A percentile compares a stretch with the other conserved stretches of the same genome.
Conservation (phyloP, 75 land plant genomes). For the Pseudotsuga menziesii region DNA sequence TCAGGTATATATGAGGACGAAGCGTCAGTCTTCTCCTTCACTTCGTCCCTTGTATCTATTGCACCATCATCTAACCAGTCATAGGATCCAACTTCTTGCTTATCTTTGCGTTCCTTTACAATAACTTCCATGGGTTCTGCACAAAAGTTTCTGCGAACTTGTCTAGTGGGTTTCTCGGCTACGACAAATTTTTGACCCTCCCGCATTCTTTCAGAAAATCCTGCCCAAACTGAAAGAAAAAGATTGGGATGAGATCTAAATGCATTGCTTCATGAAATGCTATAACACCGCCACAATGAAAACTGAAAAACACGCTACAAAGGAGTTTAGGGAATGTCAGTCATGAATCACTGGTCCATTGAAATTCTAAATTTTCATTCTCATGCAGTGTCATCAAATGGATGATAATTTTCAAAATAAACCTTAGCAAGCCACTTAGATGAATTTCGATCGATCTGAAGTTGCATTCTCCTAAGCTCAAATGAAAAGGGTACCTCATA, state of each 20-base stretch:
- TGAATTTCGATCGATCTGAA: not conserved
- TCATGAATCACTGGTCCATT: no score
- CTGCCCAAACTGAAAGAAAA: constrained; percentile 83
- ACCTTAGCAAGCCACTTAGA: not conserved
- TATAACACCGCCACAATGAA: not conserved
- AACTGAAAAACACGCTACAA: not conserved
- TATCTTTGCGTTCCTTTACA: constrained; percentile 31
- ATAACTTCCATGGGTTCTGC: constrained; percentile 47
- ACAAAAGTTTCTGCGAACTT: constrained; percentile 48
- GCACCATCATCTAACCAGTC: constrained; percentile 32
- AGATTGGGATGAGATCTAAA: not conserved
- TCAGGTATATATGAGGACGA: not conserved
- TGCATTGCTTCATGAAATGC: not conserved
- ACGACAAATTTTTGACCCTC: constrained; percentile 80
- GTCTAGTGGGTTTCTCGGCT: constrained; percentile 73
- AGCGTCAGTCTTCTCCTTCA: not conserved
- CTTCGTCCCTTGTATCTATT: not conserved
- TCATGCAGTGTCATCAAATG: not conserved
- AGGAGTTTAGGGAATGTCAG: not conserved
- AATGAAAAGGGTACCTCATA: not conserved
- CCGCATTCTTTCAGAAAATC: constrained; percentile 69
- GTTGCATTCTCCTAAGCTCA: not conserved
- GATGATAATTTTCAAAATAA: not conserved
- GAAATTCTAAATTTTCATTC: no score
- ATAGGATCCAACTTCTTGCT: constrained; percentile 13